phyloP scores from a whole-genome alignment of 805 yeast genomes.

The Dipodascus albidus region DNA sequence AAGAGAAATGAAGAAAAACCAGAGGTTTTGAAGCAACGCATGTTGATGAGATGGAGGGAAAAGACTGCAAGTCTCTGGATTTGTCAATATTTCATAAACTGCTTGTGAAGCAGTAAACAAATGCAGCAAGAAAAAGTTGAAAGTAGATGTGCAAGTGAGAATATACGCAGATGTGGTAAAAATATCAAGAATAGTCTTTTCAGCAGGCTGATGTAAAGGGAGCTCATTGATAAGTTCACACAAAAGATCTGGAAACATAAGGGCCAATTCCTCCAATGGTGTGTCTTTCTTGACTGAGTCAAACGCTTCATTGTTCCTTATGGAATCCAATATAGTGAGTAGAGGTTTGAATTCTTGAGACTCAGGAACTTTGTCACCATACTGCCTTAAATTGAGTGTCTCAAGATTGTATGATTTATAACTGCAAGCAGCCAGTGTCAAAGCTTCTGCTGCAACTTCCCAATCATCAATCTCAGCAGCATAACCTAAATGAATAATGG shows the following conservation, averaged over 20 bases:
- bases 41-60: constrained; percentile 9
- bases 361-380: constrained; percentile 6
- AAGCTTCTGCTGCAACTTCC: constrained; percentile 26
- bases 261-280: constrained; percentile 11
- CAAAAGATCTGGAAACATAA: constrained; percentile 9
- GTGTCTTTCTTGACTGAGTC: constrained; percentile 5
- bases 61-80: constrained; percentile 5
- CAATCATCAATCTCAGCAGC: constrained; percentile 26
- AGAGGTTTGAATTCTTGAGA: constrained; percentile 4
- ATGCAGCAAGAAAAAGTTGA: constrained; percentile 22
- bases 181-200: constrained; percentile 10
- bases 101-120: constrained; percentile 21
- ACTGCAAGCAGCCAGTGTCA: constrained; percentile 18
- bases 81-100: constrained; percentile 12
- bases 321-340: constrained; percentile 5
- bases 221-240: background rate
- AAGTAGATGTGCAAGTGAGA: constrained; percentile 15
- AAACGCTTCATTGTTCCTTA: constrained; percentile 3
- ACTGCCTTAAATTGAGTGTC: background rate
- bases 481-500: constrained; percentile 26
- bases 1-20: constrained; percentile 11
- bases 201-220: background rate
- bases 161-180: constrained; percentile 14
- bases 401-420: constrained; percentile 1
- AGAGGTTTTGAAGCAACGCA: constrained; percentile 9